Percentiles rank a stretch among this genome's conserved stretches.
Conservation (phyloP, 306 rosid species). For the Vigna angularis region DNA sequence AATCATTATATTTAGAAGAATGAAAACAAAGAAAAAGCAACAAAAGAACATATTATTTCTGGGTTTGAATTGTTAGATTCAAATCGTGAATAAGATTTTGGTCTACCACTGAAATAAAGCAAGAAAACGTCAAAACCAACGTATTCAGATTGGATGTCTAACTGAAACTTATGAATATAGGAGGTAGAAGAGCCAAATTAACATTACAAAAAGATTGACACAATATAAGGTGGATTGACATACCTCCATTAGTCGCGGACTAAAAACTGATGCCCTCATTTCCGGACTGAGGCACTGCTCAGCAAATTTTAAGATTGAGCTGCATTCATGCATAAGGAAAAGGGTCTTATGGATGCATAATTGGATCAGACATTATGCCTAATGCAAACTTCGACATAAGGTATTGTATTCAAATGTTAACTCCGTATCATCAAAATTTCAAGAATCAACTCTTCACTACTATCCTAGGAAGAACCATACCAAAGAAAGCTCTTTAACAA, state of each 20-base stretch:
- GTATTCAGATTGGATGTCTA: slow-evolving; percentile 16
- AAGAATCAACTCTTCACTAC: slow-evolving; percentile 20
- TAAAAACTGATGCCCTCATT: slow-evolving; percentile 80
- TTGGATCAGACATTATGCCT: slow-evolving; percentile 23
- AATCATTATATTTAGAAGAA: not conserved
- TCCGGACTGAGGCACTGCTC: slow-evolving; percentile 84
- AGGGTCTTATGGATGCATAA: slow-evolving; percentile 32
- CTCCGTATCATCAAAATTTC: slow-evolving; percentile 23
- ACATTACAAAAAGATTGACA: not conserved
- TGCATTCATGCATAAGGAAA: slow-evolving; percentile 52
- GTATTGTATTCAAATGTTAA: slow-evolving; percentile 24
- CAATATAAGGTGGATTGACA: slow-evolving; percentile 33
- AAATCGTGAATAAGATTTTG: not conserved
- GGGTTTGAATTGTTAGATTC: not conserved
- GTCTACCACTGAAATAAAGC: slow-evolving; percentile 29
- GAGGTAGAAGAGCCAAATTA: slow-evolving; percentile 23
- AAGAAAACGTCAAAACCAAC: slow-evolving; percentile 38
- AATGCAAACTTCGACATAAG: slow-evolving; percentile 29
- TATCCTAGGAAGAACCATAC: slow-evolving; percentile 32
- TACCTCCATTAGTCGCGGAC: slow-evolving; percentile 99
- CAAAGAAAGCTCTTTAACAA: slow-evolving; percentile 1
- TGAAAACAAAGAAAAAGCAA: not conserved
- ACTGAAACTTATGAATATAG: not conserved
- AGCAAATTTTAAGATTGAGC: slow-evolving; percentile 88
- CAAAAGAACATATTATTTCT: no score